Percentiles rank a stretch among this genome's conserved stretches.
Conservation (phyloP, 1,284 basidiomycete genomes). For the Cutaneotrichosporon arboriforme region DNA sequence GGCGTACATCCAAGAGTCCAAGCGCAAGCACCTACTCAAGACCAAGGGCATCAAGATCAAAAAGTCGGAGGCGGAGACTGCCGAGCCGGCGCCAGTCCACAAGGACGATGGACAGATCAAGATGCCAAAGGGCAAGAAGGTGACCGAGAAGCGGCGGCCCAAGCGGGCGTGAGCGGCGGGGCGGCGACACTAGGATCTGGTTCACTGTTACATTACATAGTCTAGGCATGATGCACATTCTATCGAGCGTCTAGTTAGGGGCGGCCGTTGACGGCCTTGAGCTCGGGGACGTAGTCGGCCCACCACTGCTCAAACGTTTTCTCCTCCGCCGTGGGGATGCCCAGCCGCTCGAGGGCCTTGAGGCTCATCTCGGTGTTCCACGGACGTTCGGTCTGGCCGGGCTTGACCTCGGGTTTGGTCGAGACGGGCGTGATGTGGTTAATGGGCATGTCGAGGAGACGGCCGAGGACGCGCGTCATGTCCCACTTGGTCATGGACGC, state of each 20-base stretch:
- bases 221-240: conserved; percentile 5
- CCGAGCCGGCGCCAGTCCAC: background rate
- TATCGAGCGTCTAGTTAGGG: background rate
- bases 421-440: conserved; percentile 38
- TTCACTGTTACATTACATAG: background rate
- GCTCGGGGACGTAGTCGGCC: conserved; percentile 22
- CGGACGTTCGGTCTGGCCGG: conserved; percentile 39
- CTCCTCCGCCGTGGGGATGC: conserved; percentile 34
- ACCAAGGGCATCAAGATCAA: conserved; percentile 51
- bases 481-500: conserved; percentile 51
- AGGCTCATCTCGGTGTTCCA: conserved; percentile 45
- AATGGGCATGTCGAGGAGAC: conserved; percentile 35
- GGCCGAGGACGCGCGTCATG: conserved; percentile 46
- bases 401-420: conserved; percentile 24
- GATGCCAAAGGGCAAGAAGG: conserved; percentile 35
- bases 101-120: conserved; percentile 17
- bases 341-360: conserved; percentile 30
- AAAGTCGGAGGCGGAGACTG: conserved; percentile 10
- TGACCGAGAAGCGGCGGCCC: conserved; percentile 30
- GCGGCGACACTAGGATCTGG: background rate
- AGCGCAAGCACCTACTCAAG: conserved; percentile 49
- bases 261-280: no score
- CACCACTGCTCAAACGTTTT: conserved; percentile 42
- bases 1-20: conserved; percentile 47
- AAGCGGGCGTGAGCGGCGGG: conserved; percentile 4